These are phyloP conservation scores for Mortierella sp. DNA, from an alignment of 371 early-diverging fungal species.

Conservation along the genomic window DNA sequence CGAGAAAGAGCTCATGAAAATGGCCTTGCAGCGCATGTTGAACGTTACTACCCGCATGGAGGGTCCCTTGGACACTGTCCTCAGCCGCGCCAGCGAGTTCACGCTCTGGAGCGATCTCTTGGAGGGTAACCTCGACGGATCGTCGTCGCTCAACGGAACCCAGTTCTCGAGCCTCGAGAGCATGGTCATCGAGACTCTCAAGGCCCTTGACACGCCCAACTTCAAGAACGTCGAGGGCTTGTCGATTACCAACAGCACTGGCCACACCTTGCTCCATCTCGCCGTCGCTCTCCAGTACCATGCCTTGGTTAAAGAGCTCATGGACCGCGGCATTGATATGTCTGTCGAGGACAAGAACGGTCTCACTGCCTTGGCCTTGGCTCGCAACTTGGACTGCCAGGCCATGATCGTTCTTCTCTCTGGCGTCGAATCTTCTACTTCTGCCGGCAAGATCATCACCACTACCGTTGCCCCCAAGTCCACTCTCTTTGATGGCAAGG, in stretches of 20 bases:
- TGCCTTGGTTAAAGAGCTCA: conserved; percentile 34
- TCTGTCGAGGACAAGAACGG: conserved; percentile 52
- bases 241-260: conserved; percentile 41
- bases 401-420: conserved; percentile 38
- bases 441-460: conserved; percentile 1
- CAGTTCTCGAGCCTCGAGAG: conserved; percentile 35
- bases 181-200: conserved; percentile 45
- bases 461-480: conserved; percentile 11
- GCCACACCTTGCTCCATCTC: conserved; percentile 56
- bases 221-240: conserved; percentile 42
- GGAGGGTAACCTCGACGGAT: conserved; percentile 24
- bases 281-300: conserved; percentile 40
- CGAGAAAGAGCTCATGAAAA: conserved; percentile 57
- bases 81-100: conserved; percentile 50
- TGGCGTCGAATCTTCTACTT: background rate
- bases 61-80: conserved; percentile 47
- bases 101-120: conserved; percentile 52
- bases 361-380: conserved; percentile 40
- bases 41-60: conserved; percentile 49
- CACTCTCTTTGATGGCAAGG: conserved; percentile 20
- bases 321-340: conserved; percentile 32
- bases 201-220: conserved; percentile 32
- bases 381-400: conserved; percentile 32
- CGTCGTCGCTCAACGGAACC: conserved; percentile 15
- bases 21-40: conserved; percentile 56